These are phyloP conservation scores for Zychaea mexicana DNA, from an alignment of 371 early-diverging fungal genomes.

Conservation along the genomic window DNA sequence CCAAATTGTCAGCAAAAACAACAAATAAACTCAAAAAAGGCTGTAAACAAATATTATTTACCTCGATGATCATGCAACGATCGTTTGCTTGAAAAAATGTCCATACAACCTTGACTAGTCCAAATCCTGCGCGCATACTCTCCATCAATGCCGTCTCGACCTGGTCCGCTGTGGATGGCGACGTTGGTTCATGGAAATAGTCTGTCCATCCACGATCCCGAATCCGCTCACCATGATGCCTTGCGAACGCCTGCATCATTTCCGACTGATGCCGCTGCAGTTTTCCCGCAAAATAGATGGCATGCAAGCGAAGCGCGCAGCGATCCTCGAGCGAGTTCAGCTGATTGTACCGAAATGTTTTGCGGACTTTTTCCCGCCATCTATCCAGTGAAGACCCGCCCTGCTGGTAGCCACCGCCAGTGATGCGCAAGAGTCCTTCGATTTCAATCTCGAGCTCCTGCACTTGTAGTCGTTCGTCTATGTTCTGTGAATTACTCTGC, in stretches of 20 bases:
- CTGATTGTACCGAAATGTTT: neutral
- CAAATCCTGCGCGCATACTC: slow-evolving; percentile 28
- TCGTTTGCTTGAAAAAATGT: slow-evolving; percentile 18
- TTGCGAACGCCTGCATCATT: slow-evolving; percentile 20
- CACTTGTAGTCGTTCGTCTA: neutral
- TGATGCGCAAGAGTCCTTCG: slow-evolving; percentile 6
- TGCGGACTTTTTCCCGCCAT: slow-evolving; percentile 14
- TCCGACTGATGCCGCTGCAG: slow-evolving; percentile 26
- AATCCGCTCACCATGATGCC: neutral
- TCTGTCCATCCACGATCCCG: slow-evolving; percentile 17
- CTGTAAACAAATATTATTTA: neutral
- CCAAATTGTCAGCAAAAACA: neutral
- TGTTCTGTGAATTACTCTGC: neutral
- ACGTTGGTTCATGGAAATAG: slow-evolving; percentile 20
- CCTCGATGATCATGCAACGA: slow-evolving; percentile 27
- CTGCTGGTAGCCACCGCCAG: neutral
- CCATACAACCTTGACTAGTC: slow-evolving; percentile 23
- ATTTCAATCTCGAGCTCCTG: slow-evolving; percentile 10
- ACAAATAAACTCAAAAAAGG: neutral
- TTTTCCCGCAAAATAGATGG: slow-evolving; percentile 25
- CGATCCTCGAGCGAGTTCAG: neutral
- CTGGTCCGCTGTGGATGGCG: slow-evolving; percentile 4
- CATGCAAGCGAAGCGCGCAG: slow-evolving; percentile 19
- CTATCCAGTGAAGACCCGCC: neutral
- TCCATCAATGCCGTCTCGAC: slow-evolving; percentile 22